Evolutionary conservation across 1,284 basidiomycete species (phyloP).

Genomic region (Marasmius oreades): DNA sequence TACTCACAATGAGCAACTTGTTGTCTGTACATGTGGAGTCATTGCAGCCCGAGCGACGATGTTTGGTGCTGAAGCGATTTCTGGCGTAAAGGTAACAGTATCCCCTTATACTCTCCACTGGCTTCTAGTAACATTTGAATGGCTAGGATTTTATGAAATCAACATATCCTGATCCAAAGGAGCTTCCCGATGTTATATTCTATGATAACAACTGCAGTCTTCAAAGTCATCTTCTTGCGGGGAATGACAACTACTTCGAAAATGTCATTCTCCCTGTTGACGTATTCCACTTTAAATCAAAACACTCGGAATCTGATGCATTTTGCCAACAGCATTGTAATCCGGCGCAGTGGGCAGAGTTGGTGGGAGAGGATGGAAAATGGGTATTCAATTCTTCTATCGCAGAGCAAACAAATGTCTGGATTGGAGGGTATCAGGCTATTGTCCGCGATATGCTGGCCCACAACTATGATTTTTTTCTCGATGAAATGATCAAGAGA

Average conservation of each 20-base stretch:
- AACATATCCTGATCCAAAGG: background rate
- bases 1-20: conserved; percentile 24
- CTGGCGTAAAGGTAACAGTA: conserved; percentile 8
- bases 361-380: conserved; percentile 23
- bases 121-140: too few species aligned
- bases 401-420: conserved; percentile 30
- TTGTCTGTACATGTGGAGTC: conserved; percentile 20
- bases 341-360: conserved; percentile 27
- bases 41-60: conserved; percentile 19
- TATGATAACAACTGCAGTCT: conserved; percentile 37
- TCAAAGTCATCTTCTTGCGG: conserved; percentile 15
- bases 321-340: conserved; percentile 37
- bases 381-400: conserved; percentile 29
- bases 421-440: conserved; percentile 28
- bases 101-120: background rate
- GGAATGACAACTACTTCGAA: conserved; percentile 22
- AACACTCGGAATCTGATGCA: conserved; percentile 29
- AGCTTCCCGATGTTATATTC: conserved; percentile 26
- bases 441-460: conserved; percentile 28
- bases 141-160: background rate
- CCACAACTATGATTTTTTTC: conserved; percentile 28
- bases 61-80: conserved; percentile 18
- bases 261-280: conserved; percentile 30
- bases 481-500: conserved; percentile 34
- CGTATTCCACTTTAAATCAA: conserved; percentile 39